Evolutionary conservation across 1,284 basidiomycete genomes (phyloP).

Genomic region (Ganoderma leucocontextum): DNA sequence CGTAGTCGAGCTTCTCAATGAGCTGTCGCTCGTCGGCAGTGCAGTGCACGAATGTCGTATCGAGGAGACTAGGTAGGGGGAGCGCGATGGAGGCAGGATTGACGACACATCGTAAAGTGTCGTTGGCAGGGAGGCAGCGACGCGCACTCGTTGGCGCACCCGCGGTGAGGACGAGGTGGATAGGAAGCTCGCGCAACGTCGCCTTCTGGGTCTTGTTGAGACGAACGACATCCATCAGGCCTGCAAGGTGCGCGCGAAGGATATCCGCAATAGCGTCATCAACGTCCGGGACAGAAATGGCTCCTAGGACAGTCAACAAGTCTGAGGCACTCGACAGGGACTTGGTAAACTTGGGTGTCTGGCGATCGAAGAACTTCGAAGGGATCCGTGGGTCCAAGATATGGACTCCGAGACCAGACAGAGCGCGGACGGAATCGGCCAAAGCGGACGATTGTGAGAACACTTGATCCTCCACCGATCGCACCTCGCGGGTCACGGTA

Average conservation of each 20-base stretch:
- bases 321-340: conserved; percentile 6
- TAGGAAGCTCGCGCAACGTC: conserved; percentile 18
- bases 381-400: conserved; percentile 21
- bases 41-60: conserved; percentile 13
- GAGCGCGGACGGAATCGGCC: neutral
- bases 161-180: conserved; percentile 16
- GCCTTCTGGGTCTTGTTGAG: conserved; percentile 10
- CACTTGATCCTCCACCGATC: conserved; percentile 6
- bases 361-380: conserved; percentile 4
- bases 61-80: conserved; percentile 14
- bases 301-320: conserved; percentile 14
- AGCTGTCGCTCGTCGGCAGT: neutral
- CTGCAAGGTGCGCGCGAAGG: conserved; percentile 17
- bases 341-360: conserved; percentile 7
- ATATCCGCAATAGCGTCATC: neutral
- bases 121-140: neutral
- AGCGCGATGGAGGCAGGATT: neutral
- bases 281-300: neutral
- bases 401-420: conserved; percentile 11
- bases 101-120: neutral
- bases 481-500: neutral
- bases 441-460: conserved; percentile 6
- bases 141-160: neutral
- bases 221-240: neutral
- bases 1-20: conserved; percentile 22